Conservation (phyloP, 1,284 basidiomycete species). For the Takashimella koratensis region DNA sequence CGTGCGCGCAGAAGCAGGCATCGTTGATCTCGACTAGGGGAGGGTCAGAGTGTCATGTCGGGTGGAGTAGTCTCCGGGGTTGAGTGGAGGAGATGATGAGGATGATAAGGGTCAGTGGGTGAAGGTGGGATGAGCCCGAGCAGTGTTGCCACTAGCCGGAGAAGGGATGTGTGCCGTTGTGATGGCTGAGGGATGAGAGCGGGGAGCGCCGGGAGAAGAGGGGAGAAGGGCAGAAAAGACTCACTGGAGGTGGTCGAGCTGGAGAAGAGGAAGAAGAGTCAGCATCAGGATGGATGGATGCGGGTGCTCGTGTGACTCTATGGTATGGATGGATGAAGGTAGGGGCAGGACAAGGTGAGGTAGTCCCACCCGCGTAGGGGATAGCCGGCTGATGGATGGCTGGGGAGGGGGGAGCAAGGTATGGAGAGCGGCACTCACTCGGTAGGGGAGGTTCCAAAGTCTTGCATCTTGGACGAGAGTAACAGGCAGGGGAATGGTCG, state of each 20-base stretch:
- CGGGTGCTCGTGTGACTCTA: background rate
- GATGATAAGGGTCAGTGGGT: background rate
- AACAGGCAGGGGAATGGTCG: too few relatives aligned
- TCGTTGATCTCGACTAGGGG: constrained; percentile 49
- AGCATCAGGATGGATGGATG: background rate
- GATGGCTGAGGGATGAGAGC: too few relatives aligned
- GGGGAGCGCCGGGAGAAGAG: too few relatives aligned
- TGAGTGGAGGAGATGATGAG: background rate
- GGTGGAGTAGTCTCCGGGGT: constrained; percentile 3
- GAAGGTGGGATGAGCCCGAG: background rate
- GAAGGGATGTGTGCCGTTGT: too few relatives aligned
- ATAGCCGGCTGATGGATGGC: background rate
- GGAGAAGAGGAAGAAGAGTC: constrained; percentile 3
- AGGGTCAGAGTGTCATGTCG: constrained; percentile 5
- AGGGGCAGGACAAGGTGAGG: background rate
- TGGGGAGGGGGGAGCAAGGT: background rate
- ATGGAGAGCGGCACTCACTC: constrained; percentile 32
- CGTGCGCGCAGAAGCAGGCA: constrained; percentile 50
- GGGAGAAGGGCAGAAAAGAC: background rate
- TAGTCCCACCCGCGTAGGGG: too few relatives aligned
- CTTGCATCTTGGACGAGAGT: constrained; percentile 3
- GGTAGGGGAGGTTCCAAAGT: constrained; percentile 40
- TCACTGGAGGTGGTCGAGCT: constrained; percentile 22
- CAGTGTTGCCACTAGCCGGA: background rate
- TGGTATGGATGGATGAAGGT: background rate